These are phyloP conservation scores for Penicillium frequentans DNA, from an alignment of 2,329 filamentous ascomycete species.

Conservation along the genomic window DNA sequence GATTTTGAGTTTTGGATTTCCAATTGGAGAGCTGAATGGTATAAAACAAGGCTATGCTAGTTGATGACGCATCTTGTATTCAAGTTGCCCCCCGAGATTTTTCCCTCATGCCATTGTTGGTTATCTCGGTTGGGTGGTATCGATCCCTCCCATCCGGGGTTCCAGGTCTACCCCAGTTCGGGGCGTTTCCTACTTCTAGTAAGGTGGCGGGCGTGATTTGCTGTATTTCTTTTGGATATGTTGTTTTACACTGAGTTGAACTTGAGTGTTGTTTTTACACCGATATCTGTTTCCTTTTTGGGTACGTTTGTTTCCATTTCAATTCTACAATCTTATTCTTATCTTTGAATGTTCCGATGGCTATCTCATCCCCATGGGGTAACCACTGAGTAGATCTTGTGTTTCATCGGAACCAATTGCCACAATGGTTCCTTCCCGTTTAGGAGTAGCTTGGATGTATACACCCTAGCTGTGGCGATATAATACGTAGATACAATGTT, in stretches of 20 bases:
- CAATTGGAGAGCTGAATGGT: background rate
- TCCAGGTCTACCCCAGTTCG: background rate
- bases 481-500: conserved; percentile 17
- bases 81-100: background rate
- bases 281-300: background rate
- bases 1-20: background rate
- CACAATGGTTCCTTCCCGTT: background rate
- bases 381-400: background rate
- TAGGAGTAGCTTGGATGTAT: conserved; percentile 16
- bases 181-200: background rate
- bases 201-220: background rate
- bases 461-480: too few species aligned
- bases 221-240: background rate
- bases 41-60: background rate
- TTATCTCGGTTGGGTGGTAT: background rate
- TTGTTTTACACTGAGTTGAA: background rate
- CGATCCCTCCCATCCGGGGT: background rate
- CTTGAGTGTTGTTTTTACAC: background rate
- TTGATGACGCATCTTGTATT: background rate
- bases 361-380: background rate
- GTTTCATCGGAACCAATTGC: too few species aligned
- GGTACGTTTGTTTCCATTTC: background rate
- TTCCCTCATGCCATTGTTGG: background rate
- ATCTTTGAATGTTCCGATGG: background rate
- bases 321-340: background rate